These are phyloP conservation scores for Penicillium sclerotigenum DNA, from an alignment of 2,329 filamentous ascomycete species.

Conservation along the genomic window DNA sequence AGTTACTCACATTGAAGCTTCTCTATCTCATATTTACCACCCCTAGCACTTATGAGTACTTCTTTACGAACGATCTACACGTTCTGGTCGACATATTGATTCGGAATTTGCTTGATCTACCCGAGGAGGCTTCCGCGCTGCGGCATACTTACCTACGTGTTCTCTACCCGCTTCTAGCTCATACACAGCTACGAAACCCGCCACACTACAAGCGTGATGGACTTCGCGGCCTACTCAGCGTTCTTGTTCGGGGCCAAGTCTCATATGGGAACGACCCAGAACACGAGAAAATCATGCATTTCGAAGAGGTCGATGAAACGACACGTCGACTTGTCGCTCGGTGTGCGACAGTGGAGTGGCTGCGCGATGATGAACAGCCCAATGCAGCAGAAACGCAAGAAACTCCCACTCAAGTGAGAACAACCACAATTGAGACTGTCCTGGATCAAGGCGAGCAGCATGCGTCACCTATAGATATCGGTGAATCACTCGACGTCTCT, in stretches of 20 bases:
- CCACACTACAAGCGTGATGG: constrained; percentile 91
- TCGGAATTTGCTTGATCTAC: constrained; percentile 91
- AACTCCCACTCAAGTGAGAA: constrained; percentile 7
- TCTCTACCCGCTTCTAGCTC: constrained; percentile 80
- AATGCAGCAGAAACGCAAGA: constrained; percentile 16
- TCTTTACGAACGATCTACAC: constrained; percentile 94
- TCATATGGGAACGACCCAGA: constrained; percentile 49
- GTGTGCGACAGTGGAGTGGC: constrained; percentile 48
- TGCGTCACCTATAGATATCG: constrained; percentile 22
- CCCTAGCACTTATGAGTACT: constrained; percentile 89
- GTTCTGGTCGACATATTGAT: constrained; percentile 95
- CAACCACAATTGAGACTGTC: constrained; percentile 21
- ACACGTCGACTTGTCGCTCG: constrained; percentile 48
- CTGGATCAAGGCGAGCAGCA: constrained; percentile 13
- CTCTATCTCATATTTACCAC: constrained; percentile 95
- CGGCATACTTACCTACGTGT: constrained; percentile 94
- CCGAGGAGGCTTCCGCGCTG: constrained; percentile 69
- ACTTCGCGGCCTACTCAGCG: constrained; percentile 69
- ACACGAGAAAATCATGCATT: constrained; percentile 47
- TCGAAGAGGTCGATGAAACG: constrained; percentile 50
- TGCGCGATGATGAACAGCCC: constrained; percentile 33
- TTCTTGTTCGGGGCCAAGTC: constrained; percentile 71
- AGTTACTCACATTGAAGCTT: constrained; percentile 93
- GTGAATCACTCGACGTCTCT: constrained; percentile 33
- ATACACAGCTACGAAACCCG: constrained; percentile 83